These are phyloP conservation scores for Suillus lakei DNA, from an alignment of 768 basidiomycete genomes.

Conservation along the genomic window DNA sequence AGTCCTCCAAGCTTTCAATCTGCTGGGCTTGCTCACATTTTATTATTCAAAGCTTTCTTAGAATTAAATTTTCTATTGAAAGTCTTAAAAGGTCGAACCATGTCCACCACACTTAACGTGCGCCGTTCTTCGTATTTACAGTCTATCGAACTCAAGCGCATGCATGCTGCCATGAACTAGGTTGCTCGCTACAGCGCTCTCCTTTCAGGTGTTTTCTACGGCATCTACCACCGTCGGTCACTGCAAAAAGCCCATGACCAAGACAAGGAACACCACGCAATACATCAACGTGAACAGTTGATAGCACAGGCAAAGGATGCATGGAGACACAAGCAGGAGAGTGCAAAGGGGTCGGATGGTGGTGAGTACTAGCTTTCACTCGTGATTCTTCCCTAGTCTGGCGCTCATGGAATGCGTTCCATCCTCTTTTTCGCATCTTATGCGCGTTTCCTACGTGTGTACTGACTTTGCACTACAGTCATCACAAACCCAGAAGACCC, in stretches of 20 bases:
- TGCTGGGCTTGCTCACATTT: not conserved
- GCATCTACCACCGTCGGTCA: constrained; percentile 90
- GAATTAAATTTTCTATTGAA: constrained; percentile 8
- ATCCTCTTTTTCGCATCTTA: constrained; percentile 2
- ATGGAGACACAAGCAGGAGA: constrained; percentile 80
- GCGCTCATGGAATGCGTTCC: not conserved
- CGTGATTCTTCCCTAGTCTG: not conserved
- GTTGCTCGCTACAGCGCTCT: constrained; percentile 95
- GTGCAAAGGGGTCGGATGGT: constrained; percentile 48
- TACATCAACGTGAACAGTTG: constrained; percentile 75
- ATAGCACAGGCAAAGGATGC: constrained; percentile 89
- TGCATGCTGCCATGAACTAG: constrained; percentile 43
- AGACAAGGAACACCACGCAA: constrained; percentile 73
- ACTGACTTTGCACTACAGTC: constrained; percentile 52
- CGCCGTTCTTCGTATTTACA: constrained; percentile 32
- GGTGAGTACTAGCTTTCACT: constrained; percentile 59
- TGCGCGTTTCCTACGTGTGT: not conserved
- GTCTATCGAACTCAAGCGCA: not conserved
- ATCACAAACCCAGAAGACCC: constrained; percentile 95
- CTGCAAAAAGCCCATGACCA: constrained; percentile 82
- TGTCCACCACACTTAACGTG: constrained; percentile 83
- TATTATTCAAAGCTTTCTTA: constrained; percentile 10
- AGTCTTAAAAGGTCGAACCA: constrained; percentile 32
- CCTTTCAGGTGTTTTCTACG: constrained; percentile 85
- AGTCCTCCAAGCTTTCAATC: not conserved